A percentile compares a stretch with the other conserved stretches of the same genome.
Conservation (phyloP, 805 yeast species). For the Sungouiozyma ichnusensis region DNA sequence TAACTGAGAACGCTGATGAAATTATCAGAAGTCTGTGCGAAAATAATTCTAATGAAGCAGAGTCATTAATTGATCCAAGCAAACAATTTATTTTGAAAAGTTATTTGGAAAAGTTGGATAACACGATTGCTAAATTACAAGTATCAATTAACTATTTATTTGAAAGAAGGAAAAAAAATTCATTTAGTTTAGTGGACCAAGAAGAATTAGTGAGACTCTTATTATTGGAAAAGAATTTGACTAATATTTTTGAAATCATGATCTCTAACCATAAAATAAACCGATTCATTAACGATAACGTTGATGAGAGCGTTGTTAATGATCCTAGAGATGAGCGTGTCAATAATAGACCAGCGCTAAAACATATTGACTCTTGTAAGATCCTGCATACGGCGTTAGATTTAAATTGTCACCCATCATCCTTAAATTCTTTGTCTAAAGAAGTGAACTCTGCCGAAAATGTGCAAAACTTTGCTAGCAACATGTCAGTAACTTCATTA, state of each 20-base stretch:
- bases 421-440: conserved; percentile 4
- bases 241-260: conserved; percentile 36
- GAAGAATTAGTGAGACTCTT: conserved; percentile 62
- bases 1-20: conserved; percentile 65
- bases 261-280: conserved; percentile 3
- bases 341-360: conserved; percentile 8
- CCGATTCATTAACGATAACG: conserved; percentile 1
- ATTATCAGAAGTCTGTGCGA: conserved; percentile 33
- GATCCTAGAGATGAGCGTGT: not conserved
- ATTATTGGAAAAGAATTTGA: conserved; percentile 59
- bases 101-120: conserved; percentile 33
- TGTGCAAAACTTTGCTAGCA: not conserved
- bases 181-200: conserved; percentile 56
- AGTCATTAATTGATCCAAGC: not conserved
- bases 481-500: conserved; percentile 48
- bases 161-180: conserved; percentile 43
- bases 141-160: conserved; percentile 46
- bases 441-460: conserved; percentile 1
- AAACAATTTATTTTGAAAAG: conserved; percentile 31
- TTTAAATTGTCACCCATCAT: not conserved
- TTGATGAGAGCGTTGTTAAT: conserved; percentile 4
- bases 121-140: conserved; percentile 31
- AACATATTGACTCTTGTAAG: conserved; percentile 11
- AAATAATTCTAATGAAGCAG: conserved; percentile 19
- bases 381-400: not conserved